Base-by-base conservation (phyloP, 371 early-diverging fungal species). In the Mortierella polycephala region DNA sequence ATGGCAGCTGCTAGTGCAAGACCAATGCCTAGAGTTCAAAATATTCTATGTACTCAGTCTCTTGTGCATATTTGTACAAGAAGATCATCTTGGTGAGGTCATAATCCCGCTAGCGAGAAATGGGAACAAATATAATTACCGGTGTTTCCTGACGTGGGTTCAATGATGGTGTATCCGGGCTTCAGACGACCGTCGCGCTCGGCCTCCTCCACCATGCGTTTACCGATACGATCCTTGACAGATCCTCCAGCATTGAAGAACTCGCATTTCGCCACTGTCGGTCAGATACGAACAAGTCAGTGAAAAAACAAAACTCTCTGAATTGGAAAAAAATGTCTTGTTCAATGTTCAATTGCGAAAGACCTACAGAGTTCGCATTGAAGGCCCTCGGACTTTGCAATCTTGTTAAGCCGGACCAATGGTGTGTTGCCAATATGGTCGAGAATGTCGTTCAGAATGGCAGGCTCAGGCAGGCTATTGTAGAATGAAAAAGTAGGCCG, bases 181-280 rank as follows among this genome's bases (percentile, higher is more conserved):
- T 87, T 95, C 67, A 99, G 84, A 40, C 84, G 88, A 41, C 98
- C 99, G 21, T 90, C 92, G 64, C 86, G 88, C 83, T 99, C 98
- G 58, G 96, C 98, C 67, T 93, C 95, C 68, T 96, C 96, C 51
- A 99, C 83, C 95, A 99, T 99, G 69, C 97, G 93, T 80, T 88
- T 88, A 20, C 82, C 99, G 75, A 98, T 98, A 79, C 99, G 90
- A 83, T 99, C 99, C 85, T 99, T 99, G 83, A 98, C 97, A 14
- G 96, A 96, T 37, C 99, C 99, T 70, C 98, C 99, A 18, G 98
- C 95, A 71, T 98, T 98, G 83, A 97, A 98, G 83, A 89, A 98
- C 88, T 98, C 99, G 83, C 97, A 98, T 81, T 98, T 98, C 75
- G 93, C 99, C 84, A 96, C 96, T 95, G 53, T 45, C 56, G 52